Conservation (phyloP, 352 stramenopile species). For the Pythium guiyangense region DNA sequence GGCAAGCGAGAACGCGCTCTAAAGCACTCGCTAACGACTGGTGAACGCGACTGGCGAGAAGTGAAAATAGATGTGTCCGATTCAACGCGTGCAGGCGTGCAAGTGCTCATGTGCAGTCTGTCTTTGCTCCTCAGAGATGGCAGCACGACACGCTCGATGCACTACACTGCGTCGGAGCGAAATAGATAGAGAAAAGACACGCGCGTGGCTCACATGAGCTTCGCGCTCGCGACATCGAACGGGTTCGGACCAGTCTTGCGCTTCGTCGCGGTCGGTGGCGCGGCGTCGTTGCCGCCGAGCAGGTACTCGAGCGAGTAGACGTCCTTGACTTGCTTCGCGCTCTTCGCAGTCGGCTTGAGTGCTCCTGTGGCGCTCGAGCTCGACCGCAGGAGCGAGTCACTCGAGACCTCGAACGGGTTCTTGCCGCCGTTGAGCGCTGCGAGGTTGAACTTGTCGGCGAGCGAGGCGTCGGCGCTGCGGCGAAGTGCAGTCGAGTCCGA, state of each 20-base stretch:
- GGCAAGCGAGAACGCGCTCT: neutral
- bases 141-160: no score
- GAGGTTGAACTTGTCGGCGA: constrained; percentile 62
- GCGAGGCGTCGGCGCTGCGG: constrained; percentile 15
- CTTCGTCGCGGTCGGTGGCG: constrained; percentile 10
- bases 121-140: no score
- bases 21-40: no score
- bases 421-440: constrained; percentile 60
- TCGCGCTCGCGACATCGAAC: constrained; percentile 59
- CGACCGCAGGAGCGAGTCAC: constrained; percentile 27
- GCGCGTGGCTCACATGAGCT: constrained; percentile 44
- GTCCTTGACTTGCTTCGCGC: constrained; percentile 36
- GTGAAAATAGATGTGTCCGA: no score
- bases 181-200: constrained; percentile 1
- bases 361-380: no score
- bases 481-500: constrained; percentile 6
- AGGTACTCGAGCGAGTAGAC: constrained; percentile 72
- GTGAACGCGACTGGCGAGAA: no score
- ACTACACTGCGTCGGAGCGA: no score
- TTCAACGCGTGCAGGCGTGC: no score
- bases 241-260: constrained; percentile 30
- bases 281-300: constrained; percentile 21
- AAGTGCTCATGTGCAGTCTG: no score
- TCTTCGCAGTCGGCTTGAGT: constrained; percentile 22
- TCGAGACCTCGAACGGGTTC: constrained; percentile 63